Conservation (phyloP, 257 asterid species). For the Jasminum sambac region DNA sequence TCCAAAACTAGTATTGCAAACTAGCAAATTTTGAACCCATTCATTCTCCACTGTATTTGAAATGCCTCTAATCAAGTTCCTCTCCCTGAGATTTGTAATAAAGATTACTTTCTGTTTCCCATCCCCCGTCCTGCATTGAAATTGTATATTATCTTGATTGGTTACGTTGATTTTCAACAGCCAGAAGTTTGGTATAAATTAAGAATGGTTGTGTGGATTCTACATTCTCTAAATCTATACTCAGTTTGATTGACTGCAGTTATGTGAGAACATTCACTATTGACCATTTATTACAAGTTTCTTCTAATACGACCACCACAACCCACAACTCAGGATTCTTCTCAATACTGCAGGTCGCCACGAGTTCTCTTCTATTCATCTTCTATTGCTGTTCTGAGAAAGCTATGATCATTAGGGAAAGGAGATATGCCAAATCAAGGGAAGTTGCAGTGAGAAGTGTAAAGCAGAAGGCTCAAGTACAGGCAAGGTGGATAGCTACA, state of each 20-base stretch:
- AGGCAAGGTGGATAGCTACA: conserved; percentile 70
- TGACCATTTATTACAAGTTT: background rate
- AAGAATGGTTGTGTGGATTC: background rate
- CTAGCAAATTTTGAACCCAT: background rate
- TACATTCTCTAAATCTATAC: background rate
- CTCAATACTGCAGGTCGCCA: conserved; percentile 50
- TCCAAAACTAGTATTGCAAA: background rate
- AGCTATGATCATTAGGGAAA: conserved; percentile 53
- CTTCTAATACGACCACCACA: background rate
- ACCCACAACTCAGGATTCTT: conserved; percentile 1
- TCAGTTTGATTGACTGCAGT: background rate
- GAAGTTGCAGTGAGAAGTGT: conserved; percentile 78
- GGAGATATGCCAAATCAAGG: conserved; percentile 75
- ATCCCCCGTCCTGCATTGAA: background rate
- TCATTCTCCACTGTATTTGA: background rate
- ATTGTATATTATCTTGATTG: background rate
- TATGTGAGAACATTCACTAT: background rate
- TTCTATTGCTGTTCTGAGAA: conserved; percentile 73
- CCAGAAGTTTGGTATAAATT: background rate
- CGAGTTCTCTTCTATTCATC: conserved; percentile 55
- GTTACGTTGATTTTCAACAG: background rate
- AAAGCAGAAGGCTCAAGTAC: conserved; percentile 68
- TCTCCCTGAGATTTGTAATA: background rate
- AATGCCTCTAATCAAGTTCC: background rate
- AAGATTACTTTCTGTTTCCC: background rate